A percentile compares a stretch with the other conserved stretches of the same genome.
Evolutionary conservation across 2,329 filamentous ascomycete species (phyloP).

Genomic region (Paecilomyces sp.): DNA sequence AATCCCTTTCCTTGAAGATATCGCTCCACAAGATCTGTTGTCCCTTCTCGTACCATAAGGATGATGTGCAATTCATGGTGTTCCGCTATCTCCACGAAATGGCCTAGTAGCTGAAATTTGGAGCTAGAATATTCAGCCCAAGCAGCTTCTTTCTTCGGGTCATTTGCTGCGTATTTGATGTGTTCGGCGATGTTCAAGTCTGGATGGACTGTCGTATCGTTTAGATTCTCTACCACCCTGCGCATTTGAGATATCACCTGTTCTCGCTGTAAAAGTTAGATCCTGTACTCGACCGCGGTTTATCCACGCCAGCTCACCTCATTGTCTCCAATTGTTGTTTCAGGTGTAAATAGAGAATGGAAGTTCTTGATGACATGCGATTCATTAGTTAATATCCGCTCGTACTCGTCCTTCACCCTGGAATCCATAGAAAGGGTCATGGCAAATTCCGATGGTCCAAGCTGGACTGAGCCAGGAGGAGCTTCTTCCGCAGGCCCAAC

Average conservation of each 20-base stretch:
- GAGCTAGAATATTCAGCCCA: conserved; percentile 43
- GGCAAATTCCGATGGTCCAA: conserved; percentile 34
- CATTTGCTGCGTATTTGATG: conserved; percentile 24
- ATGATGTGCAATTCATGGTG: conserved; percentile 31
- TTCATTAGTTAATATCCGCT: conserved; percentile 22
- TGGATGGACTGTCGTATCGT: conserved; percentile 37
- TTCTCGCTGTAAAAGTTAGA: conserved; percentile 13
- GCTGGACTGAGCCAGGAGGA: conserved; percentile 24
- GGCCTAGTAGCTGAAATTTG: conserved; percentile 39
- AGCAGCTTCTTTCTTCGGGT: conserved; percentile 30
- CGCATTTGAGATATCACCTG: conserved; percentile 23
- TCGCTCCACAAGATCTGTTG: conserved; percentile 32
- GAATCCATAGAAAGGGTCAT: conserved; percentile 38
- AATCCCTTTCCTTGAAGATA: conserved; percentile 37
- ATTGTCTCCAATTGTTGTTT: conserved; percentile 5
- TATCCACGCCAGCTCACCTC: conserved; percentile 19
- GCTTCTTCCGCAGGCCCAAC: conserved; percentile 17
- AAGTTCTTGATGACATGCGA: conserved; percentile 23
- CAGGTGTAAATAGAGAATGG: conserved; percentile 10
- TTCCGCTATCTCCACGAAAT: conserved; percentile 30
- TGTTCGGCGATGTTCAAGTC: conserved; percentile 37
- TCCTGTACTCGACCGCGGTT: background rate
- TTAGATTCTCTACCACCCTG: conserved; percentile 27
- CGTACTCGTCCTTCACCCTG: conserved; percentile 36
- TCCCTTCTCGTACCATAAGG: conserved; percentile 29